Conservation (phyloP, 208 protist genomes). For the Leishmania martiniquensis region DNA sequence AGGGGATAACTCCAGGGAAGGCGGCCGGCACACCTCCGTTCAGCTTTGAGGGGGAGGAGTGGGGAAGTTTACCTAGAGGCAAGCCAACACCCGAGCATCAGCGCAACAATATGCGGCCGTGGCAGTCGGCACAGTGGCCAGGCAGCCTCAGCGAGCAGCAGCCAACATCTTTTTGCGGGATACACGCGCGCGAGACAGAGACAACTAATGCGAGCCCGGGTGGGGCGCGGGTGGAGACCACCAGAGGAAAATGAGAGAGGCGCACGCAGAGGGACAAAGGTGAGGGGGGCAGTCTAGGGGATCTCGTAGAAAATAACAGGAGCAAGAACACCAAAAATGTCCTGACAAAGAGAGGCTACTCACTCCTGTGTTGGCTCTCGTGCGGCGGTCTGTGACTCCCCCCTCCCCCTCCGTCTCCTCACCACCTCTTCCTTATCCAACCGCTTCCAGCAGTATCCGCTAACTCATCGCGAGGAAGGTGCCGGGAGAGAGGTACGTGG, state of each 20-base stretch:
- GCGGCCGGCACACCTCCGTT: neutral
- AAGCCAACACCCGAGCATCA: neutral
- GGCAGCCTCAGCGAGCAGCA: neutral
- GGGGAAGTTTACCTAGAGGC: neutral
- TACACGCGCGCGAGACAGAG: neutral
- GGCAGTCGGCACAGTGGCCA: neutral
- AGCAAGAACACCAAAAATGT: no score
- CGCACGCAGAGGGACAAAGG: no score
- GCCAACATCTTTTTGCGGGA: neutral
- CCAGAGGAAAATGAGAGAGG: neutral
- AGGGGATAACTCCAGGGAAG: neutral
- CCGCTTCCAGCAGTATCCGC: neutral
- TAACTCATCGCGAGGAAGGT: neutral
- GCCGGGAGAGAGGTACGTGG: no score
- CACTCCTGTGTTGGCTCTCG: neutral
- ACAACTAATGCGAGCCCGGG: neutral
- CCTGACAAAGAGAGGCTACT: neutral
- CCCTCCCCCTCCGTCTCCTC: neutral
- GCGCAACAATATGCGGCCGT: neutral
- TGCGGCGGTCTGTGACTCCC: neutral
- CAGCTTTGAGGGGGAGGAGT: neutral
- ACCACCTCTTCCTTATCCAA: no score
- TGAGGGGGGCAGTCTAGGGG: neutral
- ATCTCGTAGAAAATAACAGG: neutral
- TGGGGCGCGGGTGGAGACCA: neutral